Base-by-base conservation (phyloP, 2,329 filamentous ascomycete genomes). In the Metarhizium sp. region DNA sequence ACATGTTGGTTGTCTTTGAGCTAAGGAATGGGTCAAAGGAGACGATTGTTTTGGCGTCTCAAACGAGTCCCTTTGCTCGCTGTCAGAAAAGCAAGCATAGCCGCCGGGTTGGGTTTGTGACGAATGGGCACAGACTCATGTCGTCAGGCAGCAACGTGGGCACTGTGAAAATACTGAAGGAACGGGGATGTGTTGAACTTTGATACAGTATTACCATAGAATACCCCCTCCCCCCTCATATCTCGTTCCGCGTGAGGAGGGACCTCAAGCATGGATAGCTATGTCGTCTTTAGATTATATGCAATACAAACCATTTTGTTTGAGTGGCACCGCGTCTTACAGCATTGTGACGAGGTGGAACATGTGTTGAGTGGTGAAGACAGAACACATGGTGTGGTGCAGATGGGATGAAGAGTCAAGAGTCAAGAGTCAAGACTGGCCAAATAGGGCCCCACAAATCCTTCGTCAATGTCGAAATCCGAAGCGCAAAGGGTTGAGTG, bases 111-210 rank as follows among this genome's bases (percentile, higher is more conserved):
- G 38, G 13, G 38, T 40, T 16, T 7, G 38, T 34, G 32, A 34
- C 32, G 10, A 40, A 14, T 11, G 18, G n/a, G 5, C 42, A 16
- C 42, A 11, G 4, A 2, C 42, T 20, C 16, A 25, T 20, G 16
- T 20, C 18, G 32, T 45, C 18, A 25, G 10, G 18, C 42, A 10
- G 42, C 42, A 45, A 4, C 16, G 42, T 45, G 42, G 42, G 42
- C 10, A 45, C 16, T 45, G 42, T 20, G 42, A 45, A 20, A 45
- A 20, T 45, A 45, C 18, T 29, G 56, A 52, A 52, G 50, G 46
- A 45, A 47, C 30, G 46, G 54, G 43, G 46, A 48, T n/a, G 40
- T 45, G 53, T 55, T 6, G 30, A 38, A 49, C 53, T 45, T 52
- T 36, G 50, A 49, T 47, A 18, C 51, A 38, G n/a, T 45, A 30